Percentiles rank a stretch among this genome's conserved stretches.
These are phyloP conservation scores for Carallia pectinifolia DNA, from an alignment of 345 rosid species.

Conservation along the genomic window DNA sequence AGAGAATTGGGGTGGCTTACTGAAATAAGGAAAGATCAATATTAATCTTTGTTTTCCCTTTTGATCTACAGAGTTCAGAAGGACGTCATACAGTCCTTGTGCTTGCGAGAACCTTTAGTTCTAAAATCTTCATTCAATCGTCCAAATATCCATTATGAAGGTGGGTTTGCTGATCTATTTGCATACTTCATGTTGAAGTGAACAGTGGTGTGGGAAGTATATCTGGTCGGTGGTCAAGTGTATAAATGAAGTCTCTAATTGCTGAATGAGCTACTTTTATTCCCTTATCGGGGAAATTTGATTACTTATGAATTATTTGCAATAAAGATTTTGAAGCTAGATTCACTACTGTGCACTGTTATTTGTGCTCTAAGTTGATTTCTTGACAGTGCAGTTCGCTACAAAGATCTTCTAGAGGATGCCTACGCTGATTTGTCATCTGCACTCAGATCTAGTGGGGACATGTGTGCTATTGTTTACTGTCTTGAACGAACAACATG, in stretches of 20 bases:
- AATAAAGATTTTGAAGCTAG: background rate
- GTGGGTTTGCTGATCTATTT: slow-evolving; percentile 23
- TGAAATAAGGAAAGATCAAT: slow-evolving; percentile 10
- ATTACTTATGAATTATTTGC: too few species aligned
- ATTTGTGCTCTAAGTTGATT: slow-evolving; percentile 32
- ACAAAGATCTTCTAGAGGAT: slow-evolving; percentile 83
- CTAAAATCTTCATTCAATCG: slow-evolving; percentile 94
- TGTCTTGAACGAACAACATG: slow-evolving; percentile 95
- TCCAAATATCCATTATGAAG: slow-evolving; percentile 90
- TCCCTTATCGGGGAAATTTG: too few species aligned
- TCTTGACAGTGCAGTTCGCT: slow-evolving; percentile 64
- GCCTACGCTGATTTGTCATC: slow-evolving; percentile 67
- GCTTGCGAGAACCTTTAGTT: slow-evolving; percentile 73
- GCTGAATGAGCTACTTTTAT: too few species aligned
- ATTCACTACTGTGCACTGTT: background rate
- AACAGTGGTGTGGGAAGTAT: too few species aligned
- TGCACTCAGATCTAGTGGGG: slow-evolving; percentile 62
- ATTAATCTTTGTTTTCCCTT: slow-evolving; percentile 2
- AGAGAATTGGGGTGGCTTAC: background rate
- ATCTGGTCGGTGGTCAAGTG: too few species aligned
- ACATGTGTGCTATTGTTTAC: slow-evolving; percentile 81
- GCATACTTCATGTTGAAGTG: too few species aligned
- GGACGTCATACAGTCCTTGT: slow-evolving; percentile 77
- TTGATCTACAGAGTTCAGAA: slow-evolving; percentile 73
- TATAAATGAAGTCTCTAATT: too few species aligned